Conservation (phyloP, 805 yeast genomes). For the Pichia deserticola region DNA sequence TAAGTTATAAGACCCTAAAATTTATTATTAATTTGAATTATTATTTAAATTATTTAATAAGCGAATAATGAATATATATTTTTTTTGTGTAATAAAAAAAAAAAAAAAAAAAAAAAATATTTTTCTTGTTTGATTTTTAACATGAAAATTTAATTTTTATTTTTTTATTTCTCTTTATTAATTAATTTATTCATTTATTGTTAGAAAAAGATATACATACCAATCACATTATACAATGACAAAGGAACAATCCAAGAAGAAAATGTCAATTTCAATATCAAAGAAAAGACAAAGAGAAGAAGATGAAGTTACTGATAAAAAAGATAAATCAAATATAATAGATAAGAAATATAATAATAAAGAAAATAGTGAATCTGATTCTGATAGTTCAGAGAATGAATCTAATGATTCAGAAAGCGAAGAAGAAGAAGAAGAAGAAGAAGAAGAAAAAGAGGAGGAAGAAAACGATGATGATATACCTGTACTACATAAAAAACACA, state of each 20-base stretch:
- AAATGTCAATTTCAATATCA: neutral
- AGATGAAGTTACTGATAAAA: neutral
- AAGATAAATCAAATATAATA: neutral
- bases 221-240: neutral
- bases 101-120: neutral
- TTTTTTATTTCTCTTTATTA: no score
- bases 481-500: conserved; percentile 38
- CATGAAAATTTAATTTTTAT: no score
- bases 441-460: conserved; percentile 16
- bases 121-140: no score
- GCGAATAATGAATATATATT: no score
- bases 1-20: no score
- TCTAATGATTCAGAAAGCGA: neutral
- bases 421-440: neutral
- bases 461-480: conserved; percentile 30
- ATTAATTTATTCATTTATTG: no score
- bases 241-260: neutral
- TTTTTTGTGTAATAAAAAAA: neutral
- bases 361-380: neutral
- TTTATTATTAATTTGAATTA: no score
- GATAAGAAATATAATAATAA: neutral
- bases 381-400: neutral
- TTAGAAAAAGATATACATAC: no score
- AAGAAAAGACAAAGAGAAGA: neutral
- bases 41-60: no score